Base-by-base conservation (phyloP, 2,329 filamentous ascomycete species). In the Colletotrichum sojae region DNA sequence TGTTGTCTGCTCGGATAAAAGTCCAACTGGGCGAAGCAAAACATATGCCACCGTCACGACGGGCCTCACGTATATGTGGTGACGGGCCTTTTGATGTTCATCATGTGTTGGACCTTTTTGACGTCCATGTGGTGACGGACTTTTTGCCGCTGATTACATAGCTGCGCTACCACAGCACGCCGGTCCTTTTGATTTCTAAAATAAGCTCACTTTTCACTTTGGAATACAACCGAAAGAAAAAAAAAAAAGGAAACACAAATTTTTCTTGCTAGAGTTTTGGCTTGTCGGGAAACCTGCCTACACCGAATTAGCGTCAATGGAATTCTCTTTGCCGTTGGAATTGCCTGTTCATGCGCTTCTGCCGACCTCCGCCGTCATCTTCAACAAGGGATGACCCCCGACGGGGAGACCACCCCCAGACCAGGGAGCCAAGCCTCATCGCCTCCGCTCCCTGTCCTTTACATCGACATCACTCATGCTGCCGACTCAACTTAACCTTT, bases 141-240 rank as follows among this genome's bases (percentile, higher is more conserved):
- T 31, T 67, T 63, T 56, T 45, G 16, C 49, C 43, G 40, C 40
- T 48, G 56, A 16, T 10, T 36, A 36, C 31, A 56, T 45, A 52
- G 63, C 48, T 54, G 49, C 49, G 25, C 63, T 40, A 54, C 39
- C 48, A 27, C 27, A n/a, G 6, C 54, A 54, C 25, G n/a, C 53
- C 27, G 31, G 31, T 43, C 31, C 31, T 40, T 16, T 62, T 51
- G 16, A 1, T 40, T 58, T 64, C 60, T 65, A 64, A 68, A 68
- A 53, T 54, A 68, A 64, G 65, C 13, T 9, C 20, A n/a, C 16
- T 5, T 18, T n/a, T 25, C n/a, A 27, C n/a, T 40, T 25, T 6
- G 16, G 31, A 25, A 9, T 36, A 49, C 18, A 18, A 20, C n/a
- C 46, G 31, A 10, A 36, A 36, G 9, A 8, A 9, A 10, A 10